These are phyloP conservation scores for Sclerotinia glacialis DNA, from an alignment of 2,329 filamentous ascomycete species.

Conservation along the genomic window DNA sequence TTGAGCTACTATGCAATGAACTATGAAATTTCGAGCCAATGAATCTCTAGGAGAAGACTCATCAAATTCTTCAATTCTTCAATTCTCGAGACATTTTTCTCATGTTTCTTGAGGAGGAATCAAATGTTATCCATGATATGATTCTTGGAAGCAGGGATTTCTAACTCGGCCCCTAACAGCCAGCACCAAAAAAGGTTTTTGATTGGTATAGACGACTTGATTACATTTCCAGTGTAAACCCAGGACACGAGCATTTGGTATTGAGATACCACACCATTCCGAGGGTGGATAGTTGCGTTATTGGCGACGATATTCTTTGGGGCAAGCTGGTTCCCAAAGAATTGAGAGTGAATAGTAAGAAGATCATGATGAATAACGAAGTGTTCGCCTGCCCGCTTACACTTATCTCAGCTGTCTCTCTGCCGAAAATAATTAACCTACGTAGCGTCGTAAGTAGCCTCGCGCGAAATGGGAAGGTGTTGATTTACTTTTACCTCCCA, in stretches of 20 bases:
- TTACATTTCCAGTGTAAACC: too few relatives aligned
- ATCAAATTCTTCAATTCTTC: fast-evolving
- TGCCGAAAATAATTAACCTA: not conserved
- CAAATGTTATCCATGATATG: not conserved
- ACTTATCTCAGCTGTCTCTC: not conserved
- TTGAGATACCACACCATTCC: not conserved
- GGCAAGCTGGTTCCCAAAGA: not conserved
- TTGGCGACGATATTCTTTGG: not conserved
- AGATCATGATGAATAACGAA: not conserved
- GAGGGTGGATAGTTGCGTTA: not conserved
- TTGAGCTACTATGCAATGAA: not conserved
- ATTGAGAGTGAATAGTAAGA: not conserved
- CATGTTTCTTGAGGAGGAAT: not conserved
- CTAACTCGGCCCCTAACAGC: not conserved
- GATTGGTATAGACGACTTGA: not conserved
- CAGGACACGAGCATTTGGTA: not conserved
- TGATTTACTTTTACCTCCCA: not conserved
- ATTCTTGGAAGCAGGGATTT: not conserved
- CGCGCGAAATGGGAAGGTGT: not conserved
- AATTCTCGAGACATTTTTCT: not conserved
- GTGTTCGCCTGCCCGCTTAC: not conserved
- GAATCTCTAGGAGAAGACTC: not conserved
- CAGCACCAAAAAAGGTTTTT: not conserved
- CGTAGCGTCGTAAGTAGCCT: not conserved
- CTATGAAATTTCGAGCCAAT: not conserved